Conservation (phyloP, 768 basidiomycete species). For the Rhizopogon roseolus region DNA sequence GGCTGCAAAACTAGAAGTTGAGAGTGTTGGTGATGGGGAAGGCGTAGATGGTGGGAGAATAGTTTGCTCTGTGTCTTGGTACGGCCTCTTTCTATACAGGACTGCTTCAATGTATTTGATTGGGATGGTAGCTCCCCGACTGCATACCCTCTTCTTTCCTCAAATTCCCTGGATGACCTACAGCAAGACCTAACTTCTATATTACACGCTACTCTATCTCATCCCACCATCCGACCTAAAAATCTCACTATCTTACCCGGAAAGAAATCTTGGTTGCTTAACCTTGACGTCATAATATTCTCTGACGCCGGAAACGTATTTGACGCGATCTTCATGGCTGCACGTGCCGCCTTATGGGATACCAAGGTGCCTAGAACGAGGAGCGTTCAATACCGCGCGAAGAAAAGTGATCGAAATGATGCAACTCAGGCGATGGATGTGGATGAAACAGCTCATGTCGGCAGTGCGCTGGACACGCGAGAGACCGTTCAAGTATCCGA, state of each 20-base stretch:
- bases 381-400: conserved; percentile 61
- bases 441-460: conserved; percentile 28
- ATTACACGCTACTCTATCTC: conserved; percentile 59
- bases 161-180: conserved; percentile 66
- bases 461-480: conserved; percentile 59
- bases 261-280: conserved; percentile 71
- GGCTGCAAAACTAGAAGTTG: conserved; percentile 77
- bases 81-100: conserved; percentile 26
- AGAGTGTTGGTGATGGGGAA: conserved; percentile 39
- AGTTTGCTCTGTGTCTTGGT: conserved; percentile 74
- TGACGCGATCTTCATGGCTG: conserved; percentile 77
- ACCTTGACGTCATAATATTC: conserved; percentile 71
- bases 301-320: conserved; percentile 71
- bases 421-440: conserved; percentile 47
- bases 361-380: conserved; percentile 75
- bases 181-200: conserved; percentile 67
- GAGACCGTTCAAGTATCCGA: conserved; percentile 51
- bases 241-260: conserved; percentile 58
- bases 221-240: conserved; percentile 58
- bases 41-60: conserved; percentile 58
- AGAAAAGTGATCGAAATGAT: conserved; percentile 18
- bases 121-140: conserved; percentile 65
- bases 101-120: conserved; percentile 9
- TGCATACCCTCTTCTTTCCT: conserved; percentile 68
- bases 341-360: conserved; percentile 76